Base-by-base conservation (phyloP, 495 filamentous ascomycete species). In the Penicillium argentinense region DNA sequence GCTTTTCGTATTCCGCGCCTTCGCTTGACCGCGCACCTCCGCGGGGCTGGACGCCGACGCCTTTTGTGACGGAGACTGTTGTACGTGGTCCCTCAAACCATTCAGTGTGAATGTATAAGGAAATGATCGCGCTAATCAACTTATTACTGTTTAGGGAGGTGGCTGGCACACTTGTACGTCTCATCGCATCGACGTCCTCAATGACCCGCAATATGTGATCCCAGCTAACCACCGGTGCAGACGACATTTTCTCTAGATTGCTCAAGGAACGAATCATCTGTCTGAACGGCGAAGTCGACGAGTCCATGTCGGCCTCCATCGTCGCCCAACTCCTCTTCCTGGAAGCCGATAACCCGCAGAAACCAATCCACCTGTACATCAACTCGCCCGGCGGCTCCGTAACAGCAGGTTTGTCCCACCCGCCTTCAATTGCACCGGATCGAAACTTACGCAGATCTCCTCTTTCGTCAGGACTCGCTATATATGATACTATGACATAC, bases 401-500 rank as follows among this genome's bases (percentile, higher is more conserved):
- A 28, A 97, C 92, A 42, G 91, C 89, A 0, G 85, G 77, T 80
- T 39, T 24, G 58, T 25, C 17, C 24, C 13, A 18, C 8, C 18
- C 13, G 12, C 34, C 7, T 12, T 21, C n/a, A 1, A 1, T 17
- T 7, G 25, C 7, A 37, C 32, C 24, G 19, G 0, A 11, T 5
- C 3, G 16, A 19, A 39, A 39, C 41, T 44, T 36, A 54, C 12
- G 9, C 33, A 38, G 30, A 9, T 8, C 13, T 4, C 18, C 3
- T 19, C 36, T 3, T n/a, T n/a, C n/a, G n/a, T 33, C 59, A 71
- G 87, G 93, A 5, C 79, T 98, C 22, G 91, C 93, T 36, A 97
- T 98, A 62, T 98, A 98, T 75, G 93, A 98, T 67, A 97, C 95
- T 39, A 98, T 98, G 92, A 84, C 85, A 49, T 98, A 97, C 71